Conservation (phyloP, 306 rosid genomes). For the Cucurbita pepo region DNA sequence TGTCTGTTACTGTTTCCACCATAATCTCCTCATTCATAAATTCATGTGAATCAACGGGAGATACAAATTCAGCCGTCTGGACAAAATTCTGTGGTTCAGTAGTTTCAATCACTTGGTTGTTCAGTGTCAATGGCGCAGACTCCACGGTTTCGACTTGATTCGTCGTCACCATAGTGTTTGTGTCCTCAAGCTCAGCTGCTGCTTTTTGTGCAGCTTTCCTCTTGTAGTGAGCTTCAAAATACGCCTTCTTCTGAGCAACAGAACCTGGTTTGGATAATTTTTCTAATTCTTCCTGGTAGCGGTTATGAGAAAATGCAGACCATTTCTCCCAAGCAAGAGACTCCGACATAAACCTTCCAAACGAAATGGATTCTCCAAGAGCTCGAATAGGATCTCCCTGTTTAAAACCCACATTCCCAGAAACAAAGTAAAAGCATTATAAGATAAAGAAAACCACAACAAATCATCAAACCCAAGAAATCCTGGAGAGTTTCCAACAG, state of each 20-base stretch:
- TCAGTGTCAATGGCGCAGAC: not conserved
- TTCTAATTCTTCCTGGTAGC: constrained; percentile 73
- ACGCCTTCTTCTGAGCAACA: constrained; percentile 80
- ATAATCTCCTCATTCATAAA: constrained; percentile 15
- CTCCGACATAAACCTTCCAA: constrained; percentile 73
- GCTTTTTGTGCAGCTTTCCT: constrained; percentile 60
- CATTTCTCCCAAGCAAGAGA: constrained; percentile 71
- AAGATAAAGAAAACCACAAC: not conserved
- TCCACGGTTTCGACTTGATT: constrained; percentile 8
- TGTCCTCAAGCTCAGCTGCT: constrained; percentile 33
- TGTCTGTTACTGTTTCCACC: constrained; percentile 13
- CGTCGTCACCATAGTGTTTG: constrained; percentile 8
- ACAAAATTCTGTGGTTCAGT: constrained; percentile 12
- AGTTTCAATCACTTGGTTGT: constrained; percentile 6
- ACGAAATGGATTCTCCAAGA: constrained; percentile 73
- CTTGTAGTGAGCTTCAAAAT: constrained; percentile 89
- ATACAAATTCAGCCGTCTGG: constrained; percentile 9
- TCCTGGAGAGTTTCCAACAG: no score
- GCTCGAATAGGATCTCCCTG: constrained; percentile 37
- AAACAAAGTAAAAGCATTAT: not conserved
- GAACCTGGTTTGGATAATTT: constrained; percentile 74
- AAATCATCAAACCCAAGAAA: not conserved
- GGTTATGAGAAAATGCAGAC: constrained; percentile 70
- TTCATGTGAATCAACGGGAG: constrained; percentile 6
- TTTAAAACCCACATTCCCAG: not conserved